Evolutionary conservation across 345 rosid species (phyloP), one percentile per base, ranked within the genome.

Genomic region (Heritiera fomes): DNA sequence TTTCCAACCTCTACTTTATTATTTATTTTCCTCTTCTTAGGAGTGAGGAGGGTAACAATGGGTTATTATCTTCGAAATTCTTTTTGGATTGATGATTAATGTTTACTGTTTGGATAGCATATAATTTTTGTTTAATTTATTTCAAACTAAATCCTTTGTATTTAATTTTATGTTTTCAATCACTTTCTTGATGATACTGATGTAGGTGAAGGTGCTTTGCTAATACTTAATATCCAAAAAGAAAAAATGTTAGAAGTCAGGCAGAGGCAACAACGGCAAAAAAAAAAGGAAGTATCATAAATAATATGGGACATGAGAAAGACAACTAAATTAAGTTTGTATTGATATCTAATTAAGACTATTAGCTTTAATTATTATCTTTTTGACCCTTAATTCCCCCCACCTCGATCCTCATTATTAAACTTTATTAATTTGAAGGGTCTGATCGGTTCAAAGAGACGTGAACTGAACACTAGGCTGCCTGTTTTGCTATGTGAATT

Each of bases 241-340:
- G 76, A 15, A 9, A 9, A 45, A 40, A 34, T 34, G 38, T 34
- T 34, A 34, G 3, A 34, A 34, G 38, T 2, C 38, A 34, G 38
- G 38, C 38, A 2, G 38, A 34, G 38, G 38, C 38, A 34, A 3
- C 38, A 34, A 34, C 38, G 77, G 86, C 66, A 38, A 80, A 77
- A 47, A 81, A 68, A 77, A 77, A 8, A 68, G 13, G 13, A 14
- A 5, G 64, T 50, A 23, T 50, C 84, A 79, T 62, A 30, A 18
- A 70, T 56, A 73, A 78, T 79, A 80, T 80, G 86, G 65, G 82
- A 73, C 28, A 64, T 64, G 84, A 79, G 46, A 77, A 23, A 64
- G 80, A 80, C 84, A 2, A 13, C 11, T 6, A 12, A 20, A 4
- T 55, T 49, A 49, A 30, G 79, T 18, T 41, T 34, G 0, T 34